These are phyloP conservation scores for Zangia roseola DNA, from an alignment of 768 basidiomycete species.

Conservation along the genomic window DNA sequence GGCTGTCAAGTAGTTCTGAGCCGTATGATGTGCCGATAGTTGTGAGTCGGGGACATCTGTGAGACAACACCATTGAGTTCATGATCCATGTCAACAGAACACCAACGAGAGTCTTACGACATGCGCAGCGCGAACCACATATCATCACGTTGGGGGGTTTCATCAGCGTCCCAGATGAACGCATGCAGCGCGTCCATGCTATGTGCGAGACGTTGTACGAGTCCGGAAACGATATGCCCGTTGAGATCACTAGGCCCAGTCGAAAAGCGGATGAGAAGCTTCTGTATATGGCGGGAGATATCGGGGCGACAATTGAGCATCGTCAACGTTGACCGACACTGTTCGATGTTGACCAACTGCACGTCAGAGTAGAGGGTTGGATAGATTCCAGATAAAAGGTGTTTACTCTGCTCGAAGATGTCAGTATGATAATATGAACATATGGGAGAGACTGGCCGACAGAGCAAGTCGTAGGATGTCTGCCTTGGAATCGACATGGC, in stretches of 20 bases:
- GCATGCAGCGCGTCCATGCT: conserved; percentile 62
- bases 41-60: conserved; percentile 64
- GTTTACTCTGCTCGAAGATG: conserved; percentile 43
- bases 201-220: conserved; percentile 49
- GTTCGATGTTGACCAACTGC: conserved; percentile 49
- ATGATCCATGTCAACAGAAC: neutral
- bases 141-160: conserved; percentile 61
- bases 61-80: neutral
- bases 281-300: conserved; percentile 67
- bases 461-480: conserved; percentile 61
- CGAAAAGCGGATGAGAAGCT: conserved; percentile 46
- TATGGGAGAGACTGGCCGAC: conserved; percentile 45
- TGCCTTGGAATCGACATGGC: conserved; percentile 46
- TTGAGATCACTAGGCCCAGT: conserved; percentile 31
- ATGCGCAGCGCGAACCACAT: conserved; percentile 77
- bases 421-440: conserved; percentile 5
- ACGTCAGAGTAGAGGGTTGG: conserved; percentile 62
- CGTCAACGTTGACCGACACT: conserved; percentile 60
- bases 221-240: conserved; percentile 43
- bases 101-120: conserved; percentile 46
- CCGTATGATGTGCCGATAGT: conserved; percentile 65
- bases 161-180: conserved; percentile 74
- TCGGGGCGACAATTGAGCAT: conserved; percentile 58
- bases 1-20: conserved; percentile 50
- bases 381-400: conserved; percentile 50